Base-by-base conservation (phyloP, 768 basidiomycete genomes). In the Neoboletus magnificus region DNA sequence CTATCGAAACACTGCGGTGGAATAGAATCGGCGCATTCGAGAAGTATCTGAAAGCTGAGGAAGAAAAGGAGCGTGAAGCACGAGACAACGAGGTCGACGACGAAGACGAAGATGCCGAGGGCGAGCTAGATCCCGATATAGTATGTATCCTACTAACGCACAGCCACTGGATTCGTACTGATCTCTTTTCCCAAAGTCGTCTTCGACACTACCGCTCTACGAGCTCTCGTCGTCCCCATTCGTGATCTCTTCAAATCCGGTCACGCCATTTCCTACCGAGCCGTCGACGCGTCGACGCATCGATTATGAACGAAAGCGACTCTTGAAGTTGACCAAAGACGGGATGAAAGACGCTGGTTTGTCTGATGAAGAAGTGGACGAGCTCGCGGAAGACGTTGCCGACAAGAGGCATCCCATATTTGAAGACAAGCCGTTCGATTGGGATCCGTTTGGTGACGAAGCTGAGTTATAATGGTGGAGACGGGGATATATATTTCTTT, bases 361-460 rank as follows among this genome's bases (percentile, higher is more conserved):
- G 46, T 59, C 47, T 0, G 69, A 64, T 15, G 66, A 70, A 32
- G 66, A 69, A 22, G 60, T 48, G 23, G 67, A 71, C 23, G 49
- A 71, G 22, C 65, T 62, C 32, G 47, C 32, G 1, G 44, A 6
- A 5, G 54, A 51, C 11, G 42, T 46, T 10, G 55, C 20, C 6
- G 49, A 41, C 7, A 59, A 60, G 33, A 55, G 58, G 27, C 61
- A 71, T 25, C 66, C 54, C 25, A 69, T 69, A 45, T 59, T 59
- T 15, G 54, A 56, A 46, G 69, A 70, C 50, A 71, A 69, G 39
- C 68, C 70, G 1, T 63, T 62, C 16, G 68, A 70, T 45, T 70
- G 65, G 68, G 67, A 70, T 33, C 68, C 69, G 16, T 70, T 70
- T 6, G 61, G 57, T 3, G 66, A 71, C 37, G 70, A 71, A 42